Conservation (phyloP, 2,329 filamentous ascomycete species). For the Diaporthe vexans region DNA sequence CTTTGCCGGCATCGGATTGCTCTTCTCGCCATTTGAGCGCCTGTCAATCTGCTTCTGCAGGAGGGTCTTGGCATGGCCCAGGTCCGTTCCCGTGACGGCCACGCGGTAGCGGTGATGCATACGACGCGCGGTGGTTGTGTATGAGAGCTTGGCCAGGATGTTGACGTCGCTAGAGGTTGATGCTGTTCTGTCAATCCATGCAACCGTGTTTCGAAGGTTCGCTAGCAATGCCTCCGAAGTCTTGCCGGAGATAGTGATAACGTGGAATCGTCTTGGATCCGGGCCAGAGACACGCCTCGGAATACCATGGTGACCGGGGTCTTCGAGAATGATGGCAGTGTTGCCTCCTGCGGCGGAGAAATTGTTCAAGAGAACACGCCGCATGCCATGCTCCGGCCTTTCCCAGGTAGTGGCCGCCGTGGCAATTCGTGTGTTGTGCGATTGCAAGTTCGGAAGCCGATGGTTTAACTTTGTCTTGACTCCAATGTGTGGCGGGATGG, state of each 20-base stretch:
- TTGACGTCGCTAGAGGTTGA: slow-evolving; percentile 59
- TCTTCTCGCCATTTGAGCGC: slow-evolving; percentile 51
- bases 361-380: slow-evolving; percentile 73
- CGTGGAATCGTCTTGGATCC: slow-evolving; percentile 57
- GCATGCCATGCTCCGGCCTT: slow-evolving; percentile 51
- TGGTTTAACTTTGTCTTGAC: slow-evolving; percentile 58
- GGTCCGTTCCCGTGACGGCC: background rate
- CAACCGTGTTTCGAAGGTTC: background rate
- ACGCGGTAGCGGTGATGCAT: slow-evolving; percentile 63
- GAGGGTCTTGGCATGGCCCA: background rate
- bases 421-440: background rate
- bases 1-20: slow-evolving; percentile 47
- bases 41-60: slow-evolving; percentile 2
- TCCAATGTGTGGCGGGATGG: slow-evolving; percentile 65
- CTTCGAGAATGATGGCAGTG: slow-evolving; percentile 76
- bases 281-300: background rate
- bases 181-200: slow-evolving; percentile 62
- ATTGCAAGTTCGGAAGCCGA: slow-evolving; percentile 3
- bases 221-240: slow-evolving; percentile 63
- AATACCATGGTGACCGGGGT: slow-evolving; percentile 61
- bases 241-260: slow-evolving; percentile 71
- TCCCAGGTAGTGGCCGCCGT: slow-evolving; percentile 71
- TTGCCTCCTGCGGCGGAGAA: slow-evolving; percentile 81
- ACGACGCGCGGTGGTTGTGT: slow-evolving; percentile 77
- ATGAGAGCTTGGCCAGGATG: slow-evolving; percentile 70